Percentiles rank a stretch among this genome's conserved stretches.
Conservation (phyloP, 2,329 filamentous ascomycete species). For the Cordyceps cateniannulata region DNA sequence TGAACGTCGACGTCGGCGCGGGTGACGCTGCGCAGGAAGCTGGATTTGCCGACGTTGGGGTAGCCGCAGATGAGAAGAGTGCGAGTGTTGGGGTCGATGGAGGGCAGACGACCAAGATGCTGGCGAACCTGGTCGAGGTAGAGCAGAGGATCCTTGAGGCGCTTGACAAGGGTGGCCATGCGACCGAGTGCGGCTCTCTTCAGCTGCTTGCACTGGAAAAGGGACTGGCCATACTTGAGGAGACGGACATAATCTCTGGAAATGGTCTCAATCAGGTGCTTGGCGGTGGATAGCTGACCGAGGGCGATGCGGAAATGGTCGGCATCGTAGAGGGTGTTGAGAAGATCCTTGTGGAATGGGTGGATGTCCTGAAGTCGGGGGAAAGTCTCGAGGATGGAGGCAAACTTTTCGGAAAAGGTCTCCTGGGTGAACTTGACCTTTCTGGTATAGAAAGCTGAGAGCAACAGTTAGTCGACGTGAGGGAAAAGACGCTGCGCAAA, state of each 20-base stretch:
- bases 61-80: conserved; percentile 96
- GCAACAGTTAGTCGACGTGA: conserved; percentile 8
- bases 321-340: conserved; percentile 98
- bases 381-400: conserved; percentile 85
- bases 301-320: conserved; percentile 97
- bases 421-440: conserved; percentile 99
- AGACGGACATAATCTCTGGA: conserved; percentile 93
- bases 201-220: conserved; percentile 98
- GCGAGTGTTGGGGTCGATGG: conserved; percentile 97
- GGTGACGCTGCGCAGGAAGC: conserved; percentile 86
- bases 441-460: conserved; percentile 81
- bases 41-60: conserved; percentile 96
- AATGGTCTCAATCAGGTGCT: conserved; percentile 94
- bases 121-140: conserved; percentile 91
- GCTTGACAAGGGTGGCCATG: conserved; percentile 95
- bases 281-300: conserved; percentile 91
- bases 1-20: conserved; percentile 95
- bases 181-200: conserved; percentile 93
- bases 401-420: conserved; percentile 92
- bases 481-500: neutral
- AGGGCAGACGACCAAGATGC: conserved; percentile 91
- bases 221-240: conserved; percentile 83
- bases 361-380: conserved; percentile 91
- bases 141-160: conserved; percentile 86
- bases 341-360: conserved; percentile 73